A percentile compares a stretch with the other conserved stretches of the same genome.
Conservation (phyloP, 257 asterid species). For the Jasminum sambac region DNA sequence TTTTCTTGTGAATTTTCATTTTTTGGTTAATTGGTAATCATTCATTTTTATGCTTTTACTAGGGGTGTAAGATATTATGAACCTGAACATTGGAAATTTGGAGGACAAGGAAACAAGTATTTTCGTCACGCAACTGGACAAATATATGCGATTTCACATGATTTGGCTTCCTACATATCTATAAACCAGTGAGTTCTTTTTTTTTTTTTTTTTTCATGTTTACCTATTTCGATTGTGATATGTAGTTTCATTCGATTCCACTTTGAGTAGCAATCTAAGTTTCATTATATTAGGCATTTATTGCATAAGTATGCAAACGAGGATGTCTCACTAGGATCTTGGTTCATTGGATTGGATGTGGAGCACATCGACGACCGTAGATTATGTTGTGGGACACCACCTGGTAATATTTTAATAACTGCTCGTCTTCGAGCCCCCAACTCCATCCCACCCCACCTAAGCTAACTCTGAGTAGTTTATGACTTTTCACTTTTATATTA, state of each 20-base stretch:
- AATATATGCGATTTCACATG: slow-evolving; percentile 83
- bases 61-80: slow-evolving; percentile 94
- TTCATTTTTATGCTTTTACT: slow-evolving; percentile 6
- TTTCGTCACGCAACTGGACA: slow-evolving; percentile 97
- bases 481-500: no score
- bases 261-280: slow-evolving; percentile 8
- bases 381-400: slow-evolving; percentile 95
- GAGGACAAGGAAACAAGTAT: slow-evolving; percentile 88
- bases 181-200: slow-evolving; percentile 62
- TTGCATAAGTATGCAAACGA: slow-evolving; percentile 85
- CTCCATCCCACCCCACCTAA: not conserved
- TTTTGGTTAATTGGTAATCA: slow-evolving; percentile 13
- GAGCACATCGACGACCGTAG: slow-evolving; percentile 93
- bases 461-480: no score
- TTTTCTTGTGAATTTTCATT: not conserved
- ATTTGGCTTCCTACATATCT: slow-evolving; percentile 78
- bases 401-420: slow-evolving; percentile 48
- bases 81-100: slow-evolving; percentile 96
- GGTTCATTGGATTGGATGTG: slow-evolving; percentile 91
- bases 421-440: slow-evolving; percentile 2
- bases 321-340: slow-evolving; percentile 87
- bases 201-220: not conserved
- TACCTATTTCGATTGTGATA: no score
- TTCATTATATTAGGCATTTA: slow-evolving; percentile 50
- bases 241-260: not conserved